A percentile compares a stretch with the other conserved stretches of the same genome.
phyloP scores from a whole-genome alignment of 148 eudicot species.

The Silene uniflora region DNA sequence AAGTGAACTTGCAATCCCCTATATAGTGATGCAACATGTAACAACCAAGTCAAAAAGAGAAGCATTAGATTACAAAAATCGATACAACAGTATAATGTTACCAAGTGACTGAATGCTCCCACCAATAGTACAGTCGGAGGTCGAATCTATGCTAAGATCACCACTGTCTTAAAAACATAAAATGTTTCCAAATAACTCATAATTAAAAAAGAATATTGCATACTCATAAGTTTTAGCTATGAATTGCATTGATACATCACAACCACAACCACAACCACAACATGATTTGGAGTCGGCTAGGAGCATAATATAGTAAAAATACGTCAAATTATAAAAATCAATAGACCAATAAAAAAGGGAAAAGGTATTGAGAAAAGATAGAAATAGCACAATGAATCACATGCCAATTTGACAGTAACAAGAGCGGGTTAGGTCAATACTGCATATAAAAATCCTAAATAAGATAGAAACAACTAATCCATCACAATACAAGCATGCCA shows the following conservation, averaged over 20 bases:
- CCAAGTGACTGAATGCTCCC: no score
- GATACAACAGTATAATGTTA: no score
- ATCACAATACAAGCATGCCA: slow-evolving; percentile 1
- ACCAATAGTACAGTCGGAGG: no score
- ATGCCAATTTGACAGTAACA: neutral
- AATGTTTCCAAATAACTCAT: neutral
- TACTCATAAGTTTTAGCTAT: neutral
- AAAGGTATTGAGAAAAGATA: neutral
- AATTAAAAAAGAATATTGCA: no score
- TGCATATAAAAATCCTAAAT: neutral
- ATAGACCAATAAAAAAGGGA: neutral
- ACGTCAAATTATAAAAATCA: neutral
- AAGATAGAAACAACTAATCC: neutral
- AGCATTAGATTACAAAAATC: no score
- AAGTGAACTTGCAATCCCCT: no score
- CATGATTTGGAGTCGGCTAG: neutral
- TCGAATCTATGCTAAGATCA: no score
- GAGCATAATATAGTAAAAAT: neutral
- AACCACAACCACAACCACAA: no score
- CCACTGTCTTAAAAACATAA: no score
- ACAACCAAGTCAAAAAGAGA: no score
- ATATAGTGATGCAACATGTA: no score
- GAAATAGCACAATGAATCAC: neutral
- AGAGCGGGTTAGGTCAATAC: neutral
- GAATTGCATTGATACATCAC: neutral